Base-by-base conservation (phyloP, 83 land plant genomes). In the Picea engelmannii region DNA sequence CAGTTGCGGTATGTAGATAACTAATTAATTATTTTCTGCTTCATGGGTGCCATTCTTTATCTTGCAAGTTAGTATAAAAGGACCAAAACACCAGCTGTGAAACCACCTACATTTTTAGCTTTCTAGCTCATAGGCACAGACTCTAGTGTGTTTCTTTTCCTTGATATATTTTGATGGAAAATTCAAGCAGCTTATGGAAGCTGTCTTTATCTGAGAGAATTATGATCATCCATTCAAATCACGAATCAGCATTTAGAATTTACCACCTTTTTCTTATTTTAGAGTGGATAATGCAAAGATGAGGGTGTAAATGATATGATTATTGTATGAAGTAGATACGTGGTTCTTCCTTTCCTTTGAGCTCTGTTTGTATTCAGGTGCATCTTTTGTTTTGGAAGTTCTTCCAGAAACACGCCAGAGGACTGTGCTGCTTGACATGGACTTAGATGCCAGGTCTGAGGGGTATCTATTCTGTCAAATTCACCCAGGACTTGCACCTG, bases 1-100 rank as follows among this genome's bases (percentile, higher is more conserved):
- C 79, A 64, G 83, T 82, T 78, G 86, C 86, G 63, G 91, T 89
- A 84, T 47, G 86, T 25, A 44, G 18, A 59, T 64, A 60, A 11
- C 35, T n/a, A 47, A 21, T 2, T 74, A 17, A 18, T 8, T 40
- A 4, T 47, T 74, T 47, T 47, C 17, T 74, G 15, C 55, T 47
- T 47, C 49, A 47, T 47, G 59, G 49, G 47, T 74, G 25, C 59
- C 59, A 47, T 74, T 49, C 4, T 74, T 18, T 69, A 38, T 70
- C 49, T 38, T 38, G 3, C 42, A 69, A 70, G 75, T 70, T n/a
- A 40, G 40, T 38, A 17, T 16, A 70, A 17, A 18, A 38, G 75
- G 42, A 70, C 75, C 17, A 70, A 70, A 40, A 70, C 20, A 1
- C 75, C 21, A 40, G 16, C 17, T 40, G 18, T 17, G 31, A 70